Conservation (phyloP, 139 green algal species). For the Parachlorella kessleri region DNA sequence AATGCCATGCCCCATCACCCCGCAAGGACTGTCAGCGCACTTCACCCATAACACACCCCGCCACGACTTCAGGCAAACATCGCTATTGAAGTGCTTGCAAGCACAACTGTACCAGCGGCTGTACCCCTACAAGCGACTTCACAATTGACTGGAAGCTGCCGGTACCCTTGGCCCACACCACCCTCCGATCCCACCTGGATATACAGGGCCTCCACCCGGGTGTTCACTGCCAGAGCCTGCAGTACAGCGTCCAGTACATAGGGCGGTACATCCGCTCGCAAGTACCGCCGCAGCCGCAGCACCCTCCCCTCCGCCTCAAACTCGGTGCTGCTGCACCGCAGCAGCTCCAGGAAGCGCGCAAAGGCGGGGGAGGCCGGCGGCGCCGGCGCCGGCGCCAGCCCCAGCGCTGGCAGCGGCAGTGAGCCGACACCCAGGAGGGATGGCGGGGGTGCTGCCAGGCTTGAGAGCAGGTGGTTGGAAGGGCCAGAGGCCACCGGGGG, state of each 20-base stretch:
- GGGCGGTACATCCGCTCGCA: constrained; percentile 27
- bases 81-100: no score
- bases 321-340: constrained; percentile 39
- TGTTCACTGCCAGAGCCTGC: constrained; percentile 62
- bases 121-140: no score
- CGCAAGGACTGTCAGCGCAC: no score
- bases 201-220: constrained; percentile 64
- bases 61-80: no score
- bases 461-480: neutral
- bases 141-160: no score
- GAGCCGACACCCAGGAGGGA: no score
- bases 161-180: no score
- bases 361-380: constrained; percentile 12
- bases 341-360: constrained; percentile 32
- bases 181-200: constrained; percentile 40
- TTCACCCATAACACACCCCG: no score
- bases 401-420: no score
- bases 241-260: constrained; percentile 57
- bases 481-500: no score
- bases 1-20: no score
- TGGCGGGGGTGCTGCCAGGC: neutral
- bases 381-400: neutral
- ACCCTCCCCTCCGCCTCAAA: constrained; percentile 55
- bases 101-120: no score
- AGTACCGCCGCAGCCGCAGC: constrained; percentile 64